These are phyloP conservation scores for Hymenochaete sp. DNA, from an alignment of 1,284 basidiomycete genomes.

Conservation along the genomic window DNA sequence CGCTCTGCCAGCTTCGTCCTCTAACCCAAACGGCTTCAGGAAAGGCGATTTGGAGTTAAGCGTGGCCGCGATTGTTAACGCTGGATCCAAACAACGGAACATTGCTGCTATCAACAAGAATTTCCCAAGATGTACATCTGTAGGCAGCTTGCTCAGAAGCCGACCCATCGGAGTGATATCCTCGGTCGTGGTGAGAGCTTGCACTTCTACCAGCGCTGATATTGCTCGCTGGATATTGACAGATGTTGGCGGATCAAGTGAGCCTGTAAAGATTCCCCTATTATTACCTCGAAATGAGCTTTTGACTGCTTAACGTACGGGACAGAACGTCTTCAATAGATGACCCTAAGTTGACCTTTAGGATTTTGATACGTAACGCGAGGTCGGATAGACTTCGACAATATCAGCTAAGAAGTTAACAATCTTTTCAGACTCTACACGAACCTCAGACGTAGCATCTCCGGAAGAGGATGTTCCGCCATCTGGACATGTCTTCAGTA, in stretches of 20 bases:
- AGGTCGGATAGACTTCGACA: conserved; percentile 80
- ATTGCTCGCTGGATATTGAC: conserved; percentile 91
- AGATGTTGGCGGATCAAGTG: conserved; percentile 71
- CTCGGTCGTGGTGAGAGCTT: conserved; percentile 78
- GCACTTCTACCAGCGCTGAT: conserved; percentile 83
- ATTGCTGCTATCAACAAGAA: conserved; percentile 82
- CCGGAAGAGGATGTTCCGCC: conserved; percentile 87
- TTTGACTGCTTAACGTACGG: conserved; percentile 46
- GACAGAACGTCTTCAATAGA: conserved; percentile 89
- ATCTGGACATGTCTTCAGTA: conserved; percentile 38
- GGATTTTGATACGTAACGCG: conserved; percentile 93
- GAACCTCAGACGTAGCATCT: conserved; percentile 81
- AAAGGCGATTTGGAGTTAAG: conserved; percentile 94
- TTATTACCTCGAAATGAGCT: not conserved
- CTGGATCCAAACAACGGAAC: conserved; percentile 90
- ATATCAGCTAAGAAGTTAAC: not conserved
- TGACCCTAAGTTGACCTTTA: conserved; percentile 82
- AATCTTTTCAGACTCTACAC: too few species aligned
- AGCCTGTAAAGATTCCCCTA: not conserved
- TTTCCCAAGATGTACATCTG: conserved; percentile 95
- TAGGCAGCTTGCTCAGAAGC: conserved; percentile 86
- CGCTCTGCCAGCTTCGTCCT: conserved; percentile 80
- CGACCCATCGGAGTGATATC: conserved; percentile 95
- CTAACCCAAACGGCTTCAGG: conserved; percentile 80
- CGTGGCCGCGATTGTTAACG: conserved; percentile 90